These are phyloP conservation scores for Eragrostis curvula DNA, from an alignment of 176 grass and related monocot species.

Conservation along the genomic window DNA sequence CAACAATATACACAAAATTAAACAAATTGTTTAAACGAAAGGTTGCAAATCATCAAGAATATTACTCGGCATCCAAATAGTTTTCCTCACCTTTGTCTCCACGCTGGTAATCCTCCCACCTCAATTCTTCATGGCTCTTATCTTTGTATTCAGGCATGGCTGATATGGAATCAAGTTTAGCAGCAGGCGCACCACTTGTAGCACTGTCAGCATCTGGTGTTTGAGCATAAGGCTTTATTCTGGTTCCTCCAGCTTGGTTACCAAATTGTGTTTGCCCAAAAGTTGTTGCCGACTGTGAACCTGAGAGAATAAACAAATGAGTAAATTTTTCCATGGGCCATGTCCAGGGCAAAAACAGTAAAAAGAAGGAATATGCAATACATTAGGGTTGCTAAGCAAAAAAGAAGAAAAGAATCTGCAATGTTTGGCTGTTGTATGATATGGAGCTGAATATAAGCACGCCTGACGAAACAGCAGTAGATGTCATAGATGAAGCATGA, in stretches of 20 bases:
- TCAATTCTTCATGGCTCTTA: slow-evolving; percentile 97
- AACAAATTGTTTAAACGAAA: slow-evolving; percentile 2
- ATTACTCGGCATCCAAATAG: slow-evolving; percentile 1
- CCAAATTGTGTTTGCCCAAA: slow-evolving; percentile 78
- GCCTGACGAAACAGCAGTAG: too few species aligned
- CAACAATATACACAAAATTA: slow-evolving; percentile 19
- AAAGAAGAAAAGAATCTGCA: slow-evolving; percentile 15
- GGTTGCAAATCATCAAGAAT: slow-evolving; percentile 23
- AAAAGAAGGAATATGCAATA: background rate
- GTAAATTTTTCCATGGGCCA: background rate
- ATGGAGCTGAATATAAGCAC: slow-evolving; percentile 25
- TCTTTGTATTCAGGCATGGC: slow-evolving; percentile 94
- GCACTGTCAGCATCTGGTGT: slow-evolving; percentile 77
- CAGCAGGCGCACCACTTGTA: slow-evolving; percentile 62
- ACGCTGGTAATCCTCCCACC: slow-evolving; percentile 93
- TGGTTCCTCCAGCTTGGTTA: slow-evolving; percentile 74
- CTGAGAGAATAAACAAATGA: slow-evolving; percentile 46
- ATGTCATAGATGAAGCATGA: too few species aligned
- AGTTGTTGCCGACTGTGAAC: slow-evolving; percentile 67
- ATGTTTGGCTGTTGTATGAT: slow-evolving; percentile 26
- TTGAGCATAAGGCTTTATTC: slow-evolving; percentile 69
- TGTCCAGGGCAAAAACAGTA: background rate
- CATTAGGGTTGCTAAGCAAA: background rate
- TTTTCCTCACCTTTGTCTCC: slow-evolving; percentile 76
- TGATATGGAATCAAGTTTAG: slow-evolving; percentile 90